Conservation (phyloP, 2,329 filamentous ascomycete species). For the Phaeosphaeriaceae sp. region DNA sequence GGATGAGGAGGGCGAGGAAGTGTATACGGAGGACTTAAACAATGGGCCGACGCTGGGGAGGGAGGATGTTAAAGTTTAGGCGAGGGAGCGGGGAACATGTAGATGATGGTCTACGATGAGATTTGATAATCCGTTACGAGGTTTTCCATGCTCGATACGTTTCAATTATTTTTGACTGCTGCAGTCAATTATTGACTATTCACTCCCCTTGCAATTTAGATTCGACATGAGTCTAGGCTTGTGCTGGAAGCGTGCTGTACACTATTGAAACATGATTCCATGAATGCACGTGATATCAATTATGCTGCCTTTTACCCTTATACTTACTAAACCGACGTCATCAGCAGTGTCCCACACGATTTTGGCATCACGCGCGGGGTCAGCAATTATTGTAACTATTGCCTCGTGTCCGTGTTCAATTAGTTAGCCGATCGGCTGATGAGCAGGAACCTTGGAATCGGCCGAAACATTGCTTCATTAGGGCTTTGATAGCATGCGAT, state of each 20-base stretch:
- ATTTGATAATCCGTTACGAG: no score
- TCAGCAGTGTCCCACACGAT: not conserved
- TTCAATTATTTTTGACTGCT: not conserved
- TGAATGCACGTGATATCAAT: no score
- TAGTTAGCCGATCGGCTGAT: not conserved
- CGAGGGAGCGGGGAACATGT: no score
- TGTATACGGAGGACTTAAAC: constrained; percentile 13
- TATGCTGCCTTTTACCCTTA: no score
- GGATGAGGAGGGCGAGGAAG: constrained; percentile 35
- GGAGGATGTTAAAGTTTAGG: not conserved
- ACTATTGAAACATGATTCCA: no score
- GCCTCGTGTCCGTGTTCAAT: not conserved
- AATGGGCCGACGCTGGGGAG: not conserved
- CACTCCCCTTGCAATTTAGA: no score
- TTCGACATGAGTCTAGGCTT: no score
- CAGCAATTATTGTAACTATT: not conserved
- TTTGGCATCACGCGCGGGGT: not conserved
- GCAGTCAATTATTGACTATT: not conserved
- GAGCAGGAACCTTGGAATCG: not conserved
- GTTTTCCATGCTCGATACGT: no score
- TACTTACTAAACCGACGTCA: no score
- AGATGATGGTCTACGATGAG: no score
- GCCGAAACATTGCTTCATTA: not conserved
- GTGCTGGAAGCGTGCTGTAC: no score
- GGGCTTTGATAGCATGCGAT: constrained; percentile 8